Evolutionary conservation across 495 filamentous ascomycete species (phyloP).

Genomic region (Lasiosphaeria ovina): DNA sequence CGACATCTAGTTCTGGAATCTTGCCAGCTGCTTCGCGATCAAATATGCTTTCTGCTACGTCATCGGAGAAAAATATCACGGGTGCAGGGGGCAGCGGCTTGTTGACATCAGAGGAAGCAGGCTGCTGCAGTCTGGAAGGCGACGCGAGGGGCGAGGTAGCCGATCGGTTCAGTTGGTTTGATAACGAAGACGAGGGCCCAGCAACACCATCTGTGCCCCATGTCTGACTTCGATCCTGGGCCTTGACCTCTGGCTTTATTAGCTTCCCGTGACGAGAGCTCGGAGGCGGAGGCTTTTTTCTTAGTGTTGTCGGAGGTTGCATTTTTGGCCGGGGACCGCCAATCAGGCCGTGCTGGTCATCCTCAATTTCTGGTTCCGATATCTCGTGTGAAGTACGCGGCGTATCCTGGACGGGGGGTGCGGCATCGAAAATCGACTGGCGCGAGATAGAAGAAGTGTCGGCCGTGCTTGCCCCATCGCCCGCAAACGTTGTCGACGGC

Average conservation of each 20-base stretch:
- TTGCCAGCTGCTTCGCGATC: conserved; percentile 48
- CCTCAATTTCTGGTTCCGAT: conserved; percentile 40
- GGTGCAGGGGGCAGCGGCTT: conserved; percentile 48
- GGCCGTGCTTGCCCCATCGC: conserved; percentile 46
- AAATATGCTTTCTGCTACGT: conserved; percentile 40
- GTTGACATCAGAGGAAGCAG: conserved; percentile 45
- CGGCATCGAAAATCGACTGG: conserved; percentile 44
- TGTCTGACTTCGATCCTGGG: conserved; percentile 1
- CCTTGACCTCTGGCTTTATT: conserved; percentile 47
- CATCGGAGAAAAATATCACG: conserved; percentile 39
- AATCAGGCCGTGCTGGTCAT: conserved; percentile 32
- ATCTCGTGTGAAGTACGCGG: conserved; percentile 49
- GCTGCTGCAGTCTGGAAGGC: conserved; percentile 8
- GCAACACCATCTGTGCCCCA: neutral
- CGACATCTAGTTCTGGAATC: conserved; percentile 35
- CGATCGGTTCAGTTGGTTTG: neutral
- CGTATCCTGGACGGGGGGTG: conserved; percentile 36
- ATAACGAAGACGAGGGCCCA: conserved; percentile 11
- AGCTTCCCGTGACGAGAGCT: conserved; percentile 66
- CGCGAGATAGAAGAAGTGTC: conserved; percentile 49
- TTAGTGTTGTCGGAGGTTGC: conserved; percentile 38
- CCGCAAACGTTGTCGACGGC: conserved; percentile 7
- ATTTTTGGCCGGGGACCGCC: conserved; percentile 33
- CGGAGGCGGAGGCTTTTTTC: conserved; percentile 53
- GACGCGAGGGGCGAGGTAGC: conserved; percentile 5